Base-by-base conservation (phyloP, 306 rosid species). In the Senna siamea region DNA sequence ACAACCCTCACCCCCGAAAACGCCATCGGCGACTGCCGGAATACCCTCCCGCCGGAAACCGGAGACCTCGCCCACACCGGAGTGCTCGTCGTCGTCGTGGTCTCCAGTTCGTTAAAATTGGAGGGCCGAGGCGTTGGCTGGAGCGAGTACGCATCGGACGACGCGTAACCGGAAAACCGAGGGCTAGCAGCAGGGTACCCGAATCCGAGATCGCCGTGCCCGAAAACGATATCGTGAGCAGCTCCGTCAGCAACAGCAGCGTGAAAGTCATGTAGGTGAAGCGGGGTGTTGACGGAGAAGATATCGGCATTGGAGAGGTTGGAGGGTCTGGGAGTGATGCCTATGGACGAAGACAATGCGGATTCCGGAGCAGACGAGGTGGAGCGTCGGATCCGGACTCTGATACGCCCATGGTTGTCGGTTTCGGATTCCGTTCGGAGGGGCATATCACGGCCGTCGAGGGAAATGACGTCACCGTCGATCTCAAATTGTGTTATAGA, bases 251-350 rank as follows among this genome's bases (percentile, higher is more conserved):
- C 26, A n/a, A n/a, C n/a, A n/a, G n/a, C n/a, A n/a, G n/a, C n/a
- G n/a, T n/a, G n/a, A n/a, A n/a, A n/a, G n/a, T n/a, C 74, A 5
- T 65, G 69, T 1, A 35, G 13, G 22, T 77, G 81, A 9, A 69
- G 9, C 6, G 86, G 82, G 19, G 82, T 78, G 82, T 78, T 69
- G 74, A 82, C 76, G 2, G 98, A 90, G 79, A 88, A 92, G 18
- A 92, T 90, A 81, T 92, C 96, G 0, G 96, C 91, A 22, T 85
- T 92, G 48, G 98, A 85, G 57, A 92, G 84, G 68, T 88, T 88
- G 0, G 98, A 90, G 1, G 89, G 92, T 0, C 96, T 54, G 0
- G 96, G 98, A 13, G 98, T 92, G 12, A 85, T 44, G 41, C 50
- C 69, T 0, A 69, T n/a, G 28, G 85, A 73, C 0, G 79, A 73